phyloP scores from a whole-genome alignment of 2,329 filamentous ascomycete genomes.

The Phialophora tarda region DNA sequence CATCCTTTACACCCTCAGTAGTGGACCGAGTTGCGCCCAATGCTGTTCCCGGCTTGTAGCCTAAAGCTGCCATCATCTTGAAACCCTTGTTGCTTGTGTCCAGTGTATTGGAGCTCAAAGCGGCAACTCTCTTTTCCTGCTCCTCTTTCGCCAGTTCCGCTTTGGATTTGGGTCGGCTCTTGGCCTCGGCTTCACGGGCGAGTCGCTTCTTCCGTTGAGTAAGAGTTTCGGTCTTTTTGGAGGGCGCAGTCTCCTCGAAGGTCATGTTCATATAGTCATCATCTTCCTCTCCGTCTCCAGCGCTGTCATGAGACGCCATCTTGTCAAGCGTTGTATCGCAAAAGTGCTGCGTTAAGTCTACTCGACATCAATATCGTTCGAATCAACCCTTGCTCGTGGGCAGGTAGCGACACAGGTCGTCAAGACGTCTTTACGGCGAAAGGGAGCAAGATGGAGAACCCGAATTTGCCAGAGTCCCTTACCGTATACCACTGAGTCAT shows the following conservation, averaged over 20 bases:
- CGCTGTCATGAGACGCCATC: slow-evolving; percentile 18
- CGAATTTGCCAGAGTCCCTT: neutral
- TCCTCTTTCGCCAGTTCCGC: slow-evolving; percentile 79
- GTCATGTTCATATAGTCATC: slow-evolving; percentile 99
- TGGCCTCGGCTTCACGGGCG: slow-evolving; percentile 67
- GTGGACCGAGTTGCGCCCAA: slow-evolving; percentile 67
- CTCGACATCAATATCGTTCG: slow-evolving; percentile 10
- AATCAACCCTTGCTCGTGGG: neutral
- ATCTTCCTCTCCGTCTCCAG: slow-evolving; percentile 58
- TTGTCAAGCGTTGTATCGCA: neutral
- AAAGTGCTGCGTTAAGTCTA: neutral
- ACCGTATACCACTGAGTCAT: neutral
- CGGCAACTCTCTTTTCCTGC: slow-evolving; percentile 72
- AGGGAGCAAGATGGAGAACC: neutral
- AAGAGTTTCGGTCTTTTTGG: slow-evolving; percentile 63
- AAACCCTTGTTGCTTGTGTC: slow-evolving; percentile 77
- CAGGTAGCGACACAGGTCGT: neutral
- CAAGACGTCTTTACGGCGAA: neutral
- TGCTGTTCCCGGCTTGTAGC: slow-evolving; percentile 76
- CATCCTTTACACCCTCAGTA: slow-evolving; percentile 38
- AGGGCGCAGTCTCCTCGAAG: slow-evolving; percentile 68
- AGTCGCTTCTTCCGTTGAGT: slow-evolving; percentile 63
- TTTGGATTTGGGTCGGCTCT: slow-evolving; percentile 73
- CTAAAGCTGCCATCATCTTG: slow-evolving; percentile 96
- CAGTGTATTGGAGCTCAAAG: slow-evolving; percentile 75